A percentile compares a stretch with the other conserved stretches of the same genome.
phyloP scores from a whole-genome alignment of 768 basidiomycete species.

The Leccinum disarticulatum region DNA sequence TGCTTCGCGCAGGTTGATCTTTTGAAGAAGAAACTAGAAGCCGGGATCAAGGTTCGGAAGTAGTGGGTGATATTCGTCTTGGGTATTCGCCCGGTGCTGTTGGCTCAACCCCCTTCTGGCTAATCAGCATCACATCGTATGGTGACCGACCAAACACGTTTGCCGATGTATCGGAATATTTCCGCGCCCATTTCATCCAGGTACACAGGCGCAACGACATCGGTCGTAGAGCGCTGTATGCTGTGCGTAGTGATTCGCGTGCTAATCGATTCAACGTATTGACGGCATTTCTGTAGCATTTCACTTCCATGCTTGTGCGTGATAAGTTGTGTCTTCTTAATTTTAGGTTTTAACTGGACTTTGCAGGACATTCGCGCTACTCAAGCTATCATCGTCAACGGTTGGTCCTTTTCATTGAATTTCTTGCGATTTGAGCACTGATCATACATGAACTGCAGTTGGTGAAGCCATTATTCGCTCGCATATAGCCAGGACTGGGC shows the following conservation, averaged over 20 bases:
- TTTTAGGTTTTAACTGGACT: neutral
- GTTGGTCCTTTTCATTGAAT: slow-evolving; percentile 35
- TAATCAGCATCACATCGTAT: slow-evolving; percentile 69
- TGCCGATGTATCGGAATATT: slow-evolving; percentile 72
- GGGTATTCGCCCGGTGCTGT: neutral
- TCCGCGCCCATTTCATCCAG: slow-evolving; percentile 81
- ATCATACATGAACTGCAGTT: slow-evolving; percentile 36
- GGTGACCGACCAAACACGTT: slow-evolving; percentile 70
- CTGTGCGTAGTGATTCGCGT: slow-evolving; percentile 45
- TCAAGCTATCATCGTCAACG: slow-evolving; percentile 62
- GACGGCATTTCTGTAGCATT: slow-evolving; percentile 46
- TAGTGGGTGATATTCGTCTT: slow-evolving; percentile 52
- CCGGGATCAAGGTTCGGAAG: slow-evolving; percentile 67
- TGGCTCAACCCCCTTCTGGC: neutral
- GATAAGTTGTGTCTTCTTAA: slow-evolving; percentile 1
- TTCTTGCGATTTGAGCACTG: slow-evolving; percentile 3
- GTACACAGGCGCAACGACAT: slow-evolving; percentile 68
- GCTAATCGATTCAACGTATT: slow-evolving; percentile 7
- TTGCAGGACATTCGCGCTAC: slow-evolving; percentile 64
- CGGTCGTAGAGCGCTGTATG: slow-evolving; percentile 58
- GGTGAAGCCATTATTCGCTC: slow-evolving; percentile 68
- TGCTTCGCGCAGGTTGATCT: slow-evolving; percentile 57
- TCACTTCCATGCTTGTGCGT: slow-evolving; percentile 67
- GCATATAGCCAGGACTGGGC: slow-evolving; percentile 57
- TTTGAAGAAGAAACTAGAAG: slow-evolving; percentile 66